Conservation (phyloP, 495 filamentous ascomycete species). For the Letharia lupina region DNA sequence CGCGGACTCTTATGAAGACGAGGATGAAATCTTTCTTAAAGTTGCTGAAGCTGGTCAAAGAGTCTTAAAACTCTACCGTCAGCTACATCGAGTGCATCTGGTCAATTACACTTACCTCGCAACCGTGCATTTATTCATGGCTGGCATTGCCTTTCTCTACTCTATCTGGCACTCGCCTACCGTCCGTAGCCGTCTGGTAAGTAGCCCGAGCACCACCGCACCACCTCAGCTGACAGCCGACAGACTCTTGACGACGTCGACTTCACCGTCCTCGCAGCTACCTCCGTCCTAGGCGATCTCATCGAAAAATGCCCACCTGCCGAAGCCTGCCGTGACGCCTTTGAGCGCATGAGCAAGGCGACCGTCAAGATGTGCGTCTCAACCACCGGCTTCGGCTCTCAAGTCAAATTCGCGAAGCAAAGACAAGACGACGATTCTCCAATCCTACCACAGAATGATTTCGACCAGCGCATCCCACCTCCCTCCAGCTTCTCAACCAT, state of each 20-base stretch:
- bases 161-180: constrained; percentile 93
- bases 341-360: constrained; percentile 90
- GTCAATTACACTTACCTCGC: constrained; percentile 95
- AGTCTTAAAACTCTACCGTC: constrained; percentile 81
- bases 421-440: constrained; percentile 20
- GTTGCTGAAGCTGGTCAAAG: constrained; percentile 92
- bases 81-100: constrained; percentile 75
- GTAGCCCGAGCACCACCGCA: constrained; percentile 26
- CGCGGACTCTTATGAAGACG: constrained; percentile 64
- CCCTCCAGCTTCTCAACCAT: constrained; percentile 13
- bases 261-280: constrained; percentile 90
- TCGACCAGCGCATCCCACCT: constrained; percentile 16
- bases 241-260: constrained; percentile 92
- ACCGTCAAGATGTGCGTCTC: constrained; percentile 86
- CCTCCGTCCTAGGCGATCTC: constrained; percentile 70
- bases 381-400: constrained; percentile 68
- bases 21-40: constrained; percentile 84
- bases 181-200: constrained; percentile 74
- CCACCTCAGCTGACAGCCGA: constrained; percentile 3
- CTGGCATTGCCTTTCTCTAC: constrained; percentile 90
- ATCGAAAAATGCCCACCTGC: constrained; percentile 73
- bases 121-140: constrained; percentile 98
- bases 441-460: constrained; percentile 12
- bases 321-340: constrained; percentile 83
- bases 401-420: constrained; percentile 29